Evolutionary conservation across 148 eudicot genomes (phyloP), one percentile per base, ranked within the genome.

Genomic region (Chenopodium album): DNA sequence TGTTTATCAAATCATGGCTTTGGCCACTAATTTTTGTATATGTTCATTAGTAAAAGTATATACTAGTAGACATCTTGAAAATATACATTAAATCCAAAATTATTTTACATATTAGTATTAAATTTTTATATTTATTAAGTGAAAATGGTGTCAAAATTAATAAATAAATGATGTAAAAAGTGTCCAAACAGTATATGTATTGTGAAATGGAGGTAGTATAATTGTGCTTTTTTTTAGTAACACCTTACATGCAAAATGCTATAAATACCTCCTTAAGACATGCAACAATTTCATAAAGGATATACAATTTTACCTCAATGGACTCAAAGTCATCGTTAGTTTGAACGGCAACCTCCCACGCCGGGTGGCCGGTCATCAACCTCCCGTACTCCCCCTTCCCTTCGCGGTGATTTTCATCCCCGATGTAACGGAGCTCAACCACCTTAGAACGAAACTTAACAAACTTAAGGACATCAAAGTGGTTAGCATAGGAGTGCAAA

Each of bases 401-500:
- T 12, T 66, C 83, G 5, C 20, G 78, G 73, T 74, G 79, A 79
- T 72, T 63, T 10, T 66, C 82, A 5, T 41, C 81, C 7, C 92
- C 93, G 4, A 92, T 77, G 79, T 85, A 92, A 29, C 85, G 90
- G 64, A 94, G 90, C 80, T 91, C 91, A 9, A 94, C 94, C 78
- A 94, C 99, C 93, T 92, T 96, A 1, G 99, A 89, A 79, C 90
- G 85, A 84, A 96, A 96, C 79, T 79, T 85, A 37, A 96, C 91
- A 31, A 90, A 85, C 79, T 85, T 92, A 46, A 94, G 69, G 67
- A 96, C 85, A 62, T 94, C 97, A 85, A 94, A 96, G 73, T 88
- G 89, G 1, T 56, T 70, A 41, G 98, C 98, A 80, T 96, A 96
- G 9, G 89, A 86, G 73, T 91, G 77, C 82, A 95, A 81, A 67